Evolutionary conservation across 495 filamentous ascomycete genomes (phyloP), one percentile per base, ranked within the genome.

Genomic region (Thermothielavioides terrestris): DNA sequence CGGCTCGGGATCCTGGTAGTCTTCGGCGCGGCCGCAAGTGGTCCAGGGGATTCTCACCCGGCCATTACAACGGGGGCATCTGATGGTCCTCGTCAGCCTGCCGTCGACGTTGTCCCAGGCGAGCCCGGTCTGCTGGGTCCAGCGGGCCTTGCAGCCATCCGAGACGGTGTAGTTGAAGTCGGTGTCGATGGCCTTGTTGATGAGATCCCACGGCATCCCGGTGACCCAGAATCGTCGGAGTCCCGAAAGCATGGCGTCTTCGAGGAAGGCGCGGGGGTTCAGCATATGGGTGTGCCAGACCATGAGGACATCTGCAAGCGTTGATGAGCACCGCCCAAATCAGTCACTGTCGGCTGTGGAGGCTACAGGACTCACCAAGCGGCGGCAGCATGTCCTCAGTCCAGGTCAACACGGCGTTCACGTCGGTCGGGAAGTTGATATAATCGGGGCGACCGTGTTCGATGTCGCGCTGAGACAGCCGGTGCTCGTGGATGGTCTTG

Each of bases 261-360:
- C 88, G 3, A 88, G 76, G 60, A 82, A 94, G 36, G 71, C 69
- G 23, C 85, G 71, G 2, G 89, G 89, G 53, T 91, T 94, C 3
- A 95, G 77, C 81, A 89, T 82, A 55, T 88, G 86, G 1, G 85
- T 71, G 65, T 95, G 89, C 87, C 85, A 92, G 1, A 94, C 86
- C 86, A 95, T 88, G 37, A 95, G 66, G 2, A 95, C 80, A 61
- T 95, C 88, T 82, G 57, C 2, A 22, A n/a, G 1, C 2, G 7
- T 5, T 6, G 8, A 15, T 46, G 27, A 44, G 49, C 44, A 52
- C 63, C 23, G 63, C 49, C 4, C 8, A 15, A 14, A 4, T 0
- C 4, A 18, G 12, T n/a, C n/a, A n/a, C n/a, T n/a, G 3, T 6
- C 6, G 11, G 31, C 31, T 34, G 11, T 6, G 9, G 18, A 15